These are phyloP conservation scores for Spinacia oleracea DNA, from an alignment of 179 eudicot species.

Conservation along the genomic window DNA sequence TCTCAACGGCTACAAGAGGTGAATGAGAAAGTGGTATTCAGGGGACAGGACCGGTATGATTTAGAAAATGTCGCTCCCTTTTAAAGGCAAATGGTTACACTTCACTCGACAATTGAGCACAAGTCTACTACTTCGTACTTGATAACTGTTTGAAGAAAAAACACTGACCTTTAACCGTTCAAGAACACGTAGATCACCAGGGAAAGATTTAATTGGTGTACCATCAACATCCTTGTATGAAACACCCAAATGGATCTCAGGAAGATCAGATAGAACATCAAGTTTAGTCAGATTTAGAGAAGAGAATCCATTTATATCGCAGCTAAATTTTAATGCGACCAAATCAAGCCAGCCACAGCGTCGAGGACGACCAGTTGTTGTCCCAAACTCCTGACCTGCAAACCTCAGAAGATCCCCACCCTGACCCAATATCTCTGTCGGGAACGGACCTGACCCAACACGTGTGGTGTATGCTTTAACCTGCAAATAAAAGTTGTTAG, in stretches of 20 bases:
- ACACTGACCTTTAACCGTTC: slow-evolving; percentile 72
- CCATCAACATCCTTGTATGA: slow-evolving; percentile 73
- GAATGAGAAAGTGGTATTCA: background rate
- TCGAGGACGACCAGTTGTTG: slow-evolving; percentile 96
- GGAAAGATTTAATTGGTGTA: slow-evolving; percentile 67
- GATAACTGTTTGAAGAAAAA: background rate
- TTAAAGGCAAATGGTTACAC: no score
- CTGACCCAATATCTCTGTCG: slow-evolving; percentile 85
- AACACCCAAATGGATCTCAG: slow-evolving; percentile 84
- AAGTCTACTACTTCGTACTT: background rate
- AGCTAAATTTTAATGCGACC: slow-evolving; percentile 74
- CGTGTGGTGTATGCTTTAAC: slow-evolving; percentile 97
- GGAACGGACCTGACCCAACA: slow-evolving; percentile 98
- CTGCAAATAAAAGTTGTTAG: slow-evolving; percentile 38
- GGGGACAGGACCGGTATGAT: background rate
- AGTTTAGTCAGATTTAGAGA: slow-evolving; percentile 93
- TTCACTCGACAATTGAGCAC: background rate
- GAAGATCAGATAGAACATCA: slow-evolving; percentile 85
- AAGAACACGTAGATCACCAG: slow-evolving; percentile 72
- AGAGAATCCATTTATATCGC: slow-evolving; percentile 89
- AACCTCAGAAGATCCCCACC: slow-evolving; percentile 80
- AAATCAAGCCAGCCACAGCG: slow-evolving; percentile 99
- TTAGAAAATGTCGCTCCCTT: background rate
- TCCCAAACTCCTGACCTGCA: slow-evolving; percentile 97
- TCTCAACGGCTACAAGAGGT: background rate